Percentiles rank a stretch among this genome's conserved stretches.
Evolutionary conservation across 805 yeast species (phyloP).

Genomic region (Hagleromyces aurorensis): DNA sequence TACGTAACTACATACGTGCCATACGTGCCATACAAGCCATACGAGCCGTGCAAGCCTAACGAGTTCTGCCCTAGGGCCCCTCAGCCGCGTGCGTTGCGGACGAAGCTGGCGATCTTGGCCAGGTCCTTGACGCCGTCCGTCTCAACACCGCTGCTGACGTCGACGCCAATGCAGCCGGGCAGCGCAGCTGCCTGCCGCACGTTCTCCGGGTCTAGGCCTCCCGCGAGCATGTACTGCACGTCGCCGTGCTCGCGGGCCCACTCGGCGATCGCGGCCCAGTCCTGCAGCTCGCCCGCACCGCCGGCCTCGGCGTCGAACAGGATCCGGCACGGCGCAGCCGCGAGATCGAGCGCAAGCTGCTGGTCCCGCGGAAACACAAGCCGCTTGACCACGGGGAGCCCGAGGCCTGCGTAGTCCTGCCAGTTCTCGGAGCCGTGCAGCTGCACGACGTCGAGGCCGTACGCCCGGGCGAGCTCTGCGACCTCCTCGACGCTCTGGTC

Average conservation of each 20-base stretch:
- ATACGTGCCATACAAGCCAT: no score
- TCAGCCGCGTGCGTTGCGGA: constrained; percentile 40
- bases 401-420: constrained; percentile 33
- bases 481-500: constrained; percentile 71
- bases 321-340: constrained; percentile 13
- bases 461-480: constrained; percentile 30
- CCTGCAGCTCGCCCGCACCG: constrained; percentile 78
- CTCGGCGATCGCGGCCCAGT: constrained; percentile 52
- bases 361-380: constrained; percentile 52
- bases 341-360: no score
- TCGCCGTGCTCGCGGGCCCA: constrained; percentile 33
- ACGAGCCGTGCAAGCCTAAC: neutral
- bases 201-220: constrained; percentile 78
- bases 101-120: constrained; percentile 51
- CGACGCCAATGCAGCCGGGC: constrained; percentile 74
- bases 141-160: constrained; percentile 95
- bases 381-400: constrained; percentile 64
- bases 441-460: constrained; percentile 71
- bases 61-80: neutral
- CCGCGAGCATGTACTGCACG: constrained; percentile 61
- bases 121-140: constrained; percentile 65
- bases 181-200: constrained; percentile 45
- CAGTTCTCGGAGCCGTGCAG: constrained; percentile 63
- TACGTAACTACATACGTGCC: neutral
- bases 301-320: constrained; percentile 84